Evolutionary conservation across 169 alveolate genomes (phyloP).

Genomic region (Eimeria praecox): DNA sequence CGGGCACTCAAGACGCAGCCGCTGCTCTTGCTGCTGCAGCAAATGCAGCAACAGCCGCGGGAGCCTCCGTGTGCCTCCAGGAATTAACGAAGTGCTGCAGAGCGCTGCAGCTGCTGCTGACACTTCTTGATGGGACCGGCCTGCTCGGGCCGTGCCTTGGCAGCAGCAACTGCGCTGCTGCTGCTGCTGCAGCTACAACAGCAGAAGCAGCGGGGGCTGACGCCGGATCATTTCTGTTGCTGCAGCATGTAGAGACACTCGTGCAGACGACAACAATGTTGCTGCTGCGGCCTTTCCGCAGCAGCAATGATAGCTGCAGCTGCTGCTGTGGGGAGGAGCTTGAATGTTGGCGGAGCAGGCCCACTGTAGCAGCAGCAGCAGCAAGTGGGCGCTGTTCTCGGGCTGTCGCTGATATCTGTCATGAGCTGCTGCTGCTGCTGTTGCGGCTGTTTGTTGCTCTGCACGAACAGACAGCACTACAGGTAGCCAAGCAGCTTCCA

Average conservation of each 20-base stretch:
- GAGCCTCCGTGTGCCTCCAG: background rate
- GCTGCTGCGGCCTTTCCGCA: conserved; percentile 20
- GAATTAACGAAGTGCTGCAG: conserved; percentile 47
- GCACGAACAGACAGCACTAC: conserved; percentile 59
- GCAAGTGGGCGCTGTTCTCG: background rate
- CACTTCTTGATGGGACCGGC: conserved; percentile 30
- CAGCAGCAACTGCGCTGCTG: conserved; percentile 8
- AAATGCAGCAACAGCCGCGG: background rate
- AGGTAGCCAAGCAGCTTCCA: conserved; percentile 23
- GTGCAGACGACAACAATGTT: conserved; percentile 18
- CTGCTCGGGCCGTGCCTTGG: background rate
- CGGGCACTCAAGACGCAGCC: conserved; percentile 43
- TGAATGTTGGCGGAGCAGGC: conserved; percentile 26
- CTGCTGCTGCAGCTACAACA: background rate
- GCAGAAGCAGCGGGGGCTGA: conserved; percentile 21
- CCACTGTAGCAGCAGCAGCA: conserved; percentile 35
- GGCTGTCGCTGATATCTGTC: background rate
- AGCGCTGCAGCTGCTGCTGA: conserved; percentile 57
- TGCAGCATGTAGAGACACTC: background rate
- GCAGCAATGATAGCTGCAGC: conserved; percentile 34
- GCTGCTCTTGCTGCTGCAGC: conserved; percentile 69
- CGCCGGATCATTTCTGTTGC: background rate
- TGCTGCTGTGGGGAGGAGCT: conserved; percentile 27
- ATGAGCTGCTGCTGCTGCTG: conserved; percentile 66
- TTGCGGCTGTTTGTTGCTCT: conserved; percentile 54